These are phyloP conservation scores for Steccherinum ochraceum DNA, from an alignment of 768 basidiomycete genomes.

Conservation along the genomic window DNA sequence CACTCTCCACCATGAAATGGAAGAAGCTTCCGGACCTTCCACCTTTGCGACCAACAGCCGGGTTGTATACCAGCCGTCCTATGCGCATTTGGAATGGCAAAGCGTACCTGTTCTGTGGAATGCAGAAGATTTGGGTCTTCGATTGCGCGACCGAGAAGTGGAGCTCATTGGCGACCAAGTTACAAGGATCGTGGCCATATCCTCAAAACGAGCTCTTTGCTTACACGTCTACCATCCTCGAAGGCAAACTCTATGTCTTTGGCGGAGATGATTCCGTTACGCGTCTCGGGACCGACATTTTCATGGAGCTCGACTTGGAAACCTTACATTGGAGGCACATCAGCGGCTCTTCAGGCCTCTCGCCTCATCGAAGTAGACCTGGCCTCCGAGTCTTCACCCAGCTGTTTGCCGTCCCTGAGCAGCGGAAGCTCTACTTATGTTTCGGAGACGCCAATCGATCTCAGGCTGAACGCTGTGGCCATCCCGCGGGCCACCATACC, in stretches of 20 bases:
- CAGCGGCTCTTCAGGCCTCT: not conserved
- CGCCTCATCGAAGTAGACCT: constrained; percentile 14
- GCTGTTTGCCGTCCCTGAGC: constrained; percentile 26
- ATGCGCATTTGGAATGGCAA: constrained; percentile 2
- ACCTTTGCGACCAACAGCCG: not conserved
- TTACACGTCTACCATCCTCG: constrained; percentile 11
- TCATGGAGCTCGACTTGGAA: constrained; percentile 3
- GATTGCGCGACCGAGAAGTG: constrained; percentile 20
- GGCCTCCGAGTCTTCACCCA: constrained; percentile 26
- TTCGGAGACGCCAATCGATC: constrained; percentile 27
- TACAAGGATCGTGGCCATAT: constrained; percentile 10
- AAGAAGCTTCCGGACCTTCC: not conserved
- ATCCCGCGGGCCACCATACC: constrained; percentile 15
- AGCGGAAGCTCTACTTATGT: constrained; percentile 24
- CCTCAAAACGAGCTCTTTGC: not conserved
- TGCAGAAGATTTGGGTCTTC: constrained; percentile 22
- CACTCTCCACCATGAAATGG: not conserved
- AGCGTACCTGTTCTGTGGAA: constrained; percentile 30
- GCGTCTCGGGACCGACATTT: not conserved
- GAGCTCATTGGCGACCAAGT: constrained; percentile 1
- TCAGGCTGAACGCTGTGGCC: constrained; percentile 15
- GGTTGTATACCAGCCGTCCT: not conserved
- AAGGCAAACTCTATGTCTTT: constrained; percentile 30
- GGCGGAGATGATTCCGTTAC: not conserved
- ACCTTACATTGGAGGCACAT: constrained; percentile 1